Percentiles rank a stretch among this genome's conserved stretches.
Evolutionary conservation across 2,329 filamentous ascomycete genomes (phyloP).

Genomic region (Exophiala alcalophila): DNA sequence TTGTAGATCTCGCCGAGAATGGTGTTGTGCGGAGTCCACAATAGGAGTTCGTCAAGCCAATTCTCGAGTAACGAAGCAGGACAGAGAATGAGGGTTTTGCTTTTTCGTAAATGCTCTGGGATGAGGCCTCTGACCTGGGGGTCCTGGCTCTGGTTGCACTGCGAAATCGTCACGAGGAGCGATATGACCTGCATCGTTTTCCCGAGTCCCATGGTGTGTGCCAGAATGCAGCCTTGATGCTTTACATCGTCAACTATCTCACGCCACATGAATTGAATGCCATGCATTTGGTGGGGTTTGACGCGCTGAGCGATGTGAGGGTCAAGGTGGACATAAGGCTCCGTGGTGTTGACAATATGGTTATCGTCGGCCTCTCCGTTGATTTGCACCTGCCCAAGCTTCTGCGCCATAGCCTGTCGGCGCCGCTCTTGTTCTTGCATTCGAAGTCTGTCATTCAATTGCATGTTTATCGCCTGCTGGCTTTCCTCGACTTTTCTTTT

Average conservation of each 20-base stretch:
- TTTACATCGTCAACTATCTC: slow-evolving; percentile 64
- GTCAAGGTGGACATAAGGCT: slow-evolving; percentile 54
- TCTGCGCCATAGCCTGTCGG: slow-evolving; percentile 35
- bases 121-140: slow-evolving; percentile 61
- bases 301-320: slow-evolving; percentile 62
- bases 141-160: slow-evolving; percentile 61
- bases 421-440: slow-evolving; percentile 55
- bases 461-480: slow-evolving; percentile 51
- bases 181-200: slow-evolving; percentile 92
- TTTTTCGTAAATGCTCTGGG: slow-evolving; percentile 60
- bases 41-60: slow-evolving; percentile 73
- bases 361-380: slow-evolving; percentile 37
- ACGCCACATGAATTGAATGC: slow-evolving; percentile 86
- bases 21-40: slow-evolving; percentile 60
- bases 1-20: slow-evolving; percentile 52
- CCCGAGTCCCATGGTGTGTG: slow-evolving; percentile 87
- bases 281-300: slow-evolving; percentile 76
- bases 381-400: slow-evolving; percentile 40
- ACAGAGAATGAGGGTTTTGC: slow-evolving; percentile 69
- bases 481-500: slow-evolving; percentile 50
- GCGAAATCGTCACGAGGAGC: slow-evolving; percentile 70
- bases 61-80: slow-evolving; percentile 74
- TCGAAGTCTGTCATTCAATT: slow-evolving; percentile 56
- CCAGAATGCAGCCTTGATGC: slow-evolving; percentile 73
- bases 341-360: slow-evolving; percentile 48